Conservation (phyloP, 163 green algal species). For the Chloromonas sp. region DNA sequence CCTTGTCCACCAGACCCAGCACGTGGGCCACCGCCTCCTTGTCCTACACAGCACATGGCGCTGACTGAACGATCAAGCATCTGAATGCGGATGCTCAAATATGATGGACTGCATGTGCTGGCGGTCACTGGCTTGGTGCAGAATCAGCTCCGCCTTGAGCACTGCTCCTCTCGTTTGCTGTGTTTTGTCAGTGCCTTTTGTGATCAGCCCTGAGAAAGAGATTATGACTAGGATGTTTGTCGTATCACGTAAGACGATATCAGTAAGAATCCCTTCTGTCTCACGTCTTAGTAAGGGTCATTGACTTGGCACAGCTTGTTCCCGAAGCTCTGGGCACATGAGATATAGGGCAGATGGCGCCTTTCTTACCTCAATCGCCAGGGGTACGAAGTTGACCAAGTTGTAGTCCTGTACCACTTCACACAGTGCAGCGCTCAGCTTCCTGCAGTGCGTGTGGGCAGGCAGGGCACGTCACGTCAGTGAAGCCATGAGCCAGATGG, state of each 20-base stretch:
- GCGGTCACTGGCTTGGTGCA: not conserved
- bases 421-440: slow-evolving; percentile 61
- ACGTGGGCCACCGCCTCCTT: slow-evolving; percentile 54
- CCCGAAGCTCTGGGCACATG: no score
- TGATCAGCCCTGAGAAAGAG: no score
- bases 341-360: no score
- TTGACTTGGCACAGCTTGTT: no score
- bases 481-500: not conserved
- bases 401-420: slow-evolving; percentile 90
- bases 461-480: not conserved
- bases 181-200: no score
- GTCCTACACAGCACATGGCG: slow-evolving; percentile 47
- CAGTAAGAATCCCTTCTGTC: no score
- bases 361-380: slow-evolving; percentile 62
- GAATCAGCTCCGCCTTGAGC: not conserved
- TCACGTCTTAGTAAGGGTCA: no score
- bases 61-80: no score
- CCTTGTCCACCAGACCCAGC: slow-evolving; percentile 67
- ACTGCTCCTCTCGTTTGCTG: not conserved
- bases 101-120: not conserved
- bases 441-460: slow-evolving; percentile 15
- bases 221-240: no score
- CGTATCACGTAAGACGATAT: no score
- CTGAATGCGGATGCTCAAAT: no score
- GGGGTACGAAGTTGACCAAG: slow-evolving; percentile 77